Evolutionary conservation across 2,329 filamentous ascomycete species (phyloP).

Genomic region (Zymoseptoria pseudotritici): DNA sequence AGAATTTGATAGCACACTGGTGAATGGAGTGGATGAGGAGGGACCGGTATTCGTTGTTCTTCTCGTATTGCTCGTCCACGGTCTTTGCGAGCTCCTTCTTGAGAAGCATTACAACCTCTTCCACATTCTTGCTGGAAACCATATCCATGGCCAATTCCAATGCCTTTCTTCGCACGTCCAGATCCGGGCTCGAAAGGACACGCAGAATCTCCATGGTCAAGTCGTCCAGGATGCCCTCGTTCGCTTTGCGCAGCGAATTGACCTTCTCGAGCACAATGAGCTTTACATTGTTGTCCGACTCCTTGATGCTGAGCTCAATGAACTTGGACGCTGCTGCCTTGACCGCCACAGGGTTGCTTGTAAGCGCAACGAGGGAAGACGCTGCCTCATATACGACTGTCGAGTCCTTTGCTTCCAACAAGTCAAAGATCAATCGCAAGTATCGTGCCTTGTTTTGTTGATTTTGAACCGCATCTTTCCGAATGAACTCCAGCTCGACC

Average conservation of each 20-base stretch:
- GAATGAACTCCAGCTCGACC: conserved; percentile 92
- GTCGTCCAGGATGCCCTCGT: conserved; percentile 87
- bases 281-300: conserved; percentile 98
- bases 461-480: conserved; percentile 94
- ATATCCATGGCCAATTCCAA: conserved; percentile 87
- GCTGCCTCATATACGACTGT: conserved; percentile 97
- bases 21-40: conserved; percentile 95
- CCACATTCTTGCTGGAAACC: conserved; percentile 98
- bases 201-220: conserved; percentile 94
- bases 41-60: conserved; percentile 91
- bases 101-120: conserved; percentile 88
- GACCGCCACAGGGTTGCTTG: conserved; percentile 92
- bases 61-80: conserved; percentile 97
- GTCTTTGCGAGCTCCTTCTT: conserved; percentile 98
- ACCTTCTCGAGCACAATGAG: conserved; percentile 95
- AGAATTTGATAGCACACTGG: conserved; percentile 98
- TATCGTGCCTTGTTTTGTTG: conserved; percentile 93
- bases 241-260: conserved; percentile 75
- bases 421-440: conserved; percentile 88
- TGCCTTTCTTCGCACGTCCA: conserved; percentile 90
- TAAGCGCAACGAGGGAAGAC: conserved; percentile 86
- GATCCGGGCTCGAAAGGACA: conserved; percentile 88
- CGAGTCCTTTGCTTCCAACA: conserved; percentile 84
- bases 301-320: conserved; percentile 94
- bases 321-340: conserved; percentile 95